phyloP scores from a whole-genome alignment of 495 filamentous ascomycete species.

The Podospora australis region DNA sequence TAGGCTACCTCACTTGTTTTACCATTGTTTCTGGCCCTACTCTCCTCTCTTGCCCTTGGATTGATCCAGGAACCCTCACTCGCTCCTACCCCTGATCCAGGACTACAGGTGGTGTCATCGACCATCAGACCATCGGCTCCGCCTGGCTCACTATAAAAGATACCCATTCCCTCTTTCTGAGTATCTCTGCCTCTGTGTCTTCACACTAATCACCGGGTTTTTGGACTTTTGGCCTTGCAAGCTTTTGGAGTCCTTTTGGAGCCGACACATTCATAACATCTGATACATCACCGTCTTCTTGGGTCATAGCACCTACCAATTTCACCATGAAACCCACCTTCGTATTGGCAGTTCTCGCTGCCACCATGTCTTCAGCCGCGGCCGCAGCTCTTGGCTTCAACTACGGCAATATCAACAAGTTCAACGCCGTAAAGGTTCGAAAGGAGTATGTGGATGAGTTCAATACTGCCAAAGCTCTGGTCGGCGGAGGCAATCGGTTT shows the following conservation, averaged over 20 bases:
- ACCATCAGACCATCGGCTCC: no score
- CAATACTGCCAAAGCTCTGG: slow-evolving; percentile 59
- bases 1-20: no score
- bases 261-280: background rate
- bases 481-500: slow-evolving; percentile 58
- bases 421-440: slow-evolving; percentile 55
- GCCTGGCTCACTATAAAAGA: background rate
- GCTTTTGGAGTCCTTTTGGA: slow-evolving; percentile 3
- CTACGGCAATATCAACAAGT: slow-evolving; percentile 58
- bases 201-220: background rate
- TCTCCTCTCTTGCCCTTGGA: no score
- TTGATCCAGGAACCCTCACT: no score
- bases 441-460: slow-evolving; percentile 67
- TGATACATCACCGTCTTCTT: slow-evolving; percentile 4
- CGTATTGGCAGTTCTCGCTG: slow-evolving; percentile 26
- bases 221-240: background rate
- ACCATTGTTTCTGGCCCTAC: no score
- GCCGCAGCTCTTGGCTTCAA: slow-evolving; percentile 68
- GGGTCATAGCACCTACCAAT: background rate
- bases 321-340: slow-evolving; percentile 26
- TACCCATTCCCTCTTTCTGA: background rate
- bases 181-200: background rate
- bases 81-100: background rate
- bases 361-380: slow-evolving; percentile 21
- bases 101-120: background rate